These are phyloP conservation scores for Camillea tinctor DNA, from an alignment of 2,329 filamentous ascomycete genomes.

Conservation along the genomic window DNA sequence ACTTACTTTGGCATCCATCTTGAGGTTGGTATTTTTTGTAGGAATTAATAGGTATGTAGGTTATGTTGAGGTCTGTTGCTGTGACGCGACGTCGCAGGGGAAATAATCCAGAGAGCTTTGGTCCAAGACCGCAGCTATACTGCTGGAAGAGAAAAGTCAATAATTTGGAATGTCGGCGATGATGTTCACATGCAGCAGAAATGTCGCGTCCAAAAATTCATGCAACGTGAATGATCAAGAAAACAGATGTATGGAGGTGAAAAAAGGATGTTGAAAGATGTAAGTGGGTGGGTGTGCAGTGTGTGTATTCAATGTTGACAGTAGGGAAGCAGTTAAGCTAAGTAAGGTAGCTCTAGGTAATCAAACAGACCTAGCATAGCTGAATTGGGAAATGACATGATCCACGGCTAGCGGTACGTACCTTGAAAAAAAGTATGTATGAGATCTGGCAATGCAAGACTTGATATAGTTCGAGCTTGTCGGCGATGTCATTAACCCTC, in stretches of 20 bases:
- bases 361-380: conserved; percentile 2
- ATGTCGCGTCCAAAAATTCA: conserved; percentile 14
- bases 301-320: too few relatives aligned
- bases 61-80: conserved; percentile 1
- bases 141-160: conserved; percentile 3
- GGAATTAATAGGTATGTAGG: background rate
- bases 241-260: background rate
- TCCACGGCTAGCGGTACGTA: conserved; percentile 6
- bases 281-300: background rate
- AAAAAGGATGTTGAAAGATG: background rate
- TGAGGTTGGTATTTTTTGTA: background rate
- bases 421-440: background rate
- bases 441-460: background rate
- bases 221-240: conserved; percentile 4
- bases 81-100: conserved; percentile 9
- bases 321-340: background rate
- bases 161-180: conserved; percentile 7
- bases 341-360: conserved; percentile 1
- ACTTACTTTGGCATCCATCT: conserved; percentile 30
- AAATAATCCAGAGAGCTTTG: conserved; percentile 8
- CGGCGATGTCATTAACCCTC: background rate
- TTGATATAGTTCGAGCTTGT: background rate
- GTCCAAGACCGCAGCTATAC: conserved; percentile 8
- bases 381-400: conserved; percentile 9
- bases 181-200: conserved; percentile 8